These are phyloP conservation scores for Acanthamoeba castellanii DNA, from an alignment of 208 protist species.

Conservation along the genomic window DNA sequence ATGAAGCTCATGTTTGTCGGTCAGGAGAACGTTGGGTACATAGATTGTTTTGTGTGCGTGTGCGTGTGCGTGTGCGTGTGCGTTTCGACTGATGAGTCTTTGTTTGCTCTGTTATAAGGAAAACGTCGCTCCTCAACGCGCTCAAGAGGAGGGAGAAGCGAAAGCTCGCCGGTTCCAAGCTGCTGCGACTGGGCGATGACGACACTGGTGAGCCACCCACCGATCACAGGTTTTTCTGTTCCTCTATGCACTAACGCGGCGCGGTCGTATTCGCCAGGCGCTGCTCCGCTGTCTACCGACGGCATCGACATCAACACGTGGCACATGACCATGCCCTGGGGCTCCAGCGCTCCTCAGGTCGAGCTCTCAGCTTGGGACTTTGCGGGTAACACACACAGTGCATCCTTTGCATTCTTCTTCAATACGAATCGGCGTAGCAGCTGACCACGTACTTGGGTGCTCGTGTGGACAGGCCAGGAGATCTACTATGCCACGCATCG, in stretches of 20 bases:
- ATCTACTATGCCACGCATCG: constrained; percentile 65
- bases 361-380: constrained; percentile 62
- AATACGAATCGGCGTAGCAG: too few species aligned
- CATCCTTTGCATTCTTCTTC: neutral
- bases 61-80: too few species aligned
- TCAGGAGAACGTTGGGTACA: constrained; percentile 52
- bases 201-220: neutral
- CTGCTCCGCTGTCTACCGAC: constrained; percentile 20
- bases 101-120: neutral
- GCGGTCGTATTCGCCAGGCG: neutral
- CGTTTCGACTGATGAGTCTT: neutral
- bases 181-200: neutral
- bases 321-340: constrained; percentile 27
- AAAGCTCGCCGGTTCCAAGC: neutral
- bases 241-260: neutral
- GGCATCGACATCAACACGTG: constrained; percentile 71
- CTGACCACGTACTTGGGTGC: neutral
- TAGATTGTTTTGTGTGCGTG: neutral
- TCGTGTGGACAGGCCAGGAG: constrained; percentile 19
- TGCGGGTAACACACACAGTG: neutral
- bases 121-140: constrained; percentile 15
- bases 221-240: too few species aligned
- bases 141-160: constrained; percentile 4
- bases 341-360: neutral
- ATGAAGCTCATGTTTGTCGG: constrained; percentile 69